Evolutionary conservation across 306 rosid genomes (phyloP), one percentile per base, ranked within the genome.

Genomic region (Cucumis hystrix): DNA sequence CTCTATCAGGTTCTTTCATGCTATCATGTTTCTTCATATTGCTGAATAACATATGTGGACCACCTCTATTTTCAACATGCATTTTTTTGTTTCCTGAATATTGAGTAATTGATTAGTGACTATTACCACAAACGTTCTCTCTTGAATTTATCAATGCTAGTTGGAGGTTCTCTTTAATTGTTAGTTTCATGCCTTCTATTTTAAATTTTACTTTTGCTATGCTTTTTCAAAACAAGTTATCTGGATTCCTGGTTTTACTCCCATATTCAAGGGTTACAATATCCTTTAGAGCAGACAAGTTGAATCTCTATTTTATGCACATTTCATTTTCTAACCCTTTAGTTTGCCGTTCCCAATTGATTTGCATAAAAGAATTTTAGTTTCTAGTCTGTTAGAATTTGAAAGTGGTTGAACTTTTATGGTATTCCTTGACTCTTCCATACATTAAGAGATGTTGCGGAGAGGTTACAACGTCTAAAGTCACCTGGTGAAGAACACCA

Each of bases 401-500:
- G 55, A 47, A 67, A 77, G 65, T 75, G 77, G 69, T 77, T 28
- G 73, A 77, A 77, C 30, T 61, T 82, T 28, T 17, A 55, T 25
- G 40, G 71, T 80, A 79, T 86, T 89, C 96, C 97, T 95, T 95
- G 83, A 95, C 97, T 77, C 66, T 85, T 81, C 68, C 83, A 79
- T 79, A 95, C 94, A 83, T 85, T 84, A 30, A 84, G 85, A 87
- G 96, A 90, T 76, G 85, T 80, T 17, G 91, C 81, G 83, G 98
- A 88, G 88, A 91, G 85, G 80, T 84, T 95, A 84, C 93, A 88
- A 83, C 85, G 78, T 78, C 83, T 92, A 78, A 88, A 82, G 80
- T 92, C 93, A 12, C 87, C 82, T 2, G 30, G 30, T 28, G 97
- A 91, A 84, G 98, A 92, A 78, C 88, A 76, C 14, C 92, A 88